Evolutionary conservation across 2,329 filamentous ascomycete genomes (phyloP).

Genomic region (Aciculosporium take): DNA sequence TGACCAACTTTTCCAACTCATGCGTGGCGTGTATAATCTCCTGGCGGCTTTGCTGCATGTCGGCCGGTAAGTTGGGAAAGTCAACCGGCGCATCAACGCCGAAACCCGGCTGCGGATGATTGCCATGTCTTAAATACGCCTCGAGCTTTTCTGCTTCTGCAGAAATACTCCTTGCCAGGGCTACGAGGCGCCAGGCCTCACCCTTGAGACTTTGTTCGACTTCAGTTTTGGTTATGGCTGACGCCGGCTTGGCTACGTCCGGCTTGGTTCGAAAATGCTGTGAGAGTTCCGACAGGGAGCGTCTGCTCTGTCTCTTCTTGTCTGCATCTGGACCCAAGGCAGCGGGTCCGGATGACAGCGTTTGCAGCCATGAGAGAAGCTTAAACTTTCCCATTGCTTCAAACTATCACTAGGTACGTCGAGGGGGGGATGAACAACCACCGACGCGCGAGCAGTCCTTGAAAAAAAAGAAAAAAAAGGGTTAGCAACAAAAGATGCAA

Average conservation of each 20-base stretch:
- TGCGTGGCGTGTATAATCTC: constrained; percentile 34
- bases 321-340: constrained; percentile 12
- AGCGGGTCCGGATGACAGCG: constrained; percentile 9
- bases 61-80: constrained; percentile 32
- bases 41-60: constrained; percentile 30
- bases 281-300: constrained; percentile 18
- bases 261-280: constrained; percentile 12
- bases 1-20: constrained; percentile 32
- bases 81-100: constrained; percentile 28
- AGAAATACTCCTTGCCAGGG: constrained; percentile 33
- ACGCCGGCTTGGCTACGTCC: background rate
- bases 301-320: constrained; percentile 20
- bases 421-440: background rate
- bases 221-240: constrained; percentile 2
- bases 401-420: background rate
- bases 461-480: background rate
- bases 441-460: background rate
- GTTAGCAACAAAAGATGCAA: background rate
- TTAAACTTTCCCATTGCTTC: constrained; percentile 20
- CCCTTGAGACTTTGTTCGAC: constrained; percentile 1
- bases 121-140: constrained; percentile 28
- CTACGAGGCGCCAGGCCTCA: constrained; percentile 25
- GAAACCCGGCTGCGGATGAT: constrained; percentile 29
- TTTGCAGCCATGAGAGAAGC: constrained; percentile 22
- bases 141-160: constrained; percentile 36